phyloP scores from a whole-genome alignment of 106 monocot species.

The Platanthera zijinensis region DNA sequence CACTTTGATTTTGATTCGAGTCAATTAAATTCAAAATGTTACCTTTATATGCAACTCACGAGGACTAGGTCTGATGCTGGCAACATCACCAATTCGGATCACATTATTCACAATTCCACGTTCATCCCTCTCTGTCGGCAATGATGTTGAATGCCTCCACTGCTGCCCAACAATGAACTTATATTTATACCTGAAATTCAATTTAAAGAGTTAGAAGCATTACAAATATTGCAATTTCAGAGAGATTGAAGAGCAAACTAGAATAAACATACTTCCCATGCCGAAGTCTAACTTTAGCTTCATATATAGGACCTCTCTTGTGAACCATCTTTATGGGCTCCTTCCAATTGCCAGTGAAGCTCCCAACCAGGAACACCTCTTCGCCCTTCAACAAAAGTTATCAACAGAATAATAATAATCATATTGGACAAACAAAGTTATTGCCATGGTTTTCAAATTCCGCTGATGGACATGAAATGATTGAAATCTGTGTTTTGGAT shows the following conservation, averaged over 20 bases:
- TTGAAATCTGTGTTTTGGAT: too few species aligned
- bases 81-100: conserved; percentile 71
- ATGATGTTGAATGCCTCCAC: conserved; percentile 75
- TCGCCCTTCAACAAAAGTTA: conserved; percentile 51
- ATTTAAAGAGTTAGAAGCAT: not conserved
- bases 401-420: not conserved
- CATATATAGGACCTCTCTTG: conserved; percentile 66
- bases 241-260: not conserved
- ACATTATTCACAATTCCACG: conserved; percentile 81
- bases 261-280: conserved; percentile 70
- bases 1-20: too few species aligned
- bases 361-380: conserved; percentile 70
- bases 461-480: too few species aligned
- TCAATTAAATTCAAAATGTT: not conserved
- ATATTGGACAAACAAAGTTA: not conserved
- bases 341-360: conserved; percentile 91
- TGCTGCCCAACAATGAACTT: conserved; percentile 80
- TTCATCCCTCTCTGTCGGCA: conserved; percentile 74
- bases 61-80: conserved; percentile 39
- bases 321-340: conserved; percentile 62
- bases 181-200: conserved; percentile 58
- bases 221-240: not conserved
- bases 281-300: conserved; percentile 71
- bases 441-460: too few species aligned
- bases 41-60: conserved; percentile 72